phyloP scores from a whole-genome alignment of 2,329 filamentous ascomycete species.

The Aureobasidium sp. region DNA sequence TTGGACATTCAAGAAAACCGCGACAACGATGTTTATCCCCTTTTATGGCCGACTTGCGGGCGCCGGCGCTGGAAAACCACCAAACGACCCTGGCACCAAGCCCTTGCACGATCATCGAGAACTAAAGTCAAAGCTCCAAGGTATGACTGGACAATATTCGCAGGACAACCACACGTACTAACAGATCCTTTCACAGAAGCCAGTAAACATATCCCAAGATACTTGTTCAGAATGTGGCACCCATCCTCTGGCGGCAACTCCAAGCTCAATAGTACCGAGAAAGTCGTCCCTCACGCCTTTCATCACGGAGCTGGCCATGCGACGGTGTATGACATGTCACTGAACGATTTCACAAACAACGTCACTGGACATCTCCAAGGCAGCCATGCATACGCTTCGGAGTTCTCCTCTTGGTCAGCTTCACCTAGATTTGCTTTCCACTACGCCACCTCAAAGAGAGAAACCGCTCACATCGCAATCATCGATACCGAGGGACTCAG shows the following conservation, averaged over 20 bases:
- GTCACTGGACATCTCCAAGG: neutral
- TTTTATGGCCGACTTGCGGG: no score
- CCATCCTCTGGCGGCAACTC: neutral
- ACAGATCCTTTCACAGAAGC: neutral
- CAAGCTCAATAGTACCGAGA: neutral
- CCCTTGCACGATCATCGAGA: neutral
- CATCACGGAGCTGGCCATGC: neutral
- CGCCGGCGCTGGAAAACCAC: no score
- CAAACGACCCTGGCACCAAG: neutral
- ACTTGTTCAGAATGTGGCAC: constrained; percentile 3
- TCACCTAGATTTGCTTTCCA: neutral
- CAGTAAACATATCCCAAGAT: neutral
- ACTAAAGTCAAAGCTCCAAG: neutral
- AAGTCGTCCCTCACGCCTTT: constrained; percentile 1
- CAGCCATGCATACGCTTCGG: neutral
- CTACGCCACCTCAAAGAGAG: neutral
- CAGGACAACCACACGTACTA: neutral
- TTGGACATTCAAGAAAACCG: no score
- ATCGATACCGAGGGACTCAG: neutral
- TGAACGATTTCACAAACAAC: neutral
- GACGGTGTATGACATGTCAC: neutral
- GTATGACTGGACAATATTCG: neutral
- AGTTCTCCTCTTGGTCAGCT: constrained; percentile 4
- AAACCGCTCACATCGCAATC: neutral
- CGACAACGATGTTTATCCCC: no score